These are phyloP conservation scores for Colletotrichum liaoningense DNA, from an alignment of 2,329 filamentous ascomycete species.

Conservation along the genomic window DNA sequence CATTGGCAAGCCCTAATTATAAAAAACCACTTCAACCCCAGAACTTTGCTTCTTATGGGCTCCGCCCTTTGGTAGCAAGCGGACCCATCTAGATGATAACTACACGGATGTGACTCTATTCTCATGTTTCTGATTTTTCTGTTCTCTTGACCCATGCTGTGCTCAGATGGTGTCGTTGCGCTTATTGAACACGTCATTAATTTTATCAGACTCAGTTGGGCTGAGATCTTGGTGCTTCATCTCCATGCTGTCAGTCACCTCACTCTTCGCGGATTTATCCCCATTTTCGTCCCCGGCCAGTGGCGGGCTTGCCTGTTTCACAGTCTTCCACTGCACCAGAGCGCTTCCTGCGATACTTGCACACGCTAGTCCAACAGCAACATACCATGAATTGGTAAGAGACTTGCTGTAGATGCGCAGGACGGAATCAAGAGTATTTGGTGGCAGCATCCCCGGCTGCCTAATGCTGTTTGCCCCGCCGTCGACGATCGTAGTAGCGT, in stretches of 20 bases:
- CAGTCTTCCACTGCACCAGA: constrained; percentile 17
- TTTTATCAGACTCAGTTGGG: not conserved
- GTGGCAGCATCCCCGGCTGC: not conserved
- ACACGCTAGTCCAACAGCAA: constrained; percentile 2
- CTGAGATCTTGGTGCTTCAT: constrained; percentile 19
- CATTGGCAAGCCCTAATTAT: too few species aligned
- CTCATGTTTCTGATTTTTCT: too few species aligned
- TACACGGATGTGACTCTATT: too few species aligned
- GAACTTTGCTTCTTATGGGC: too few species aligned
- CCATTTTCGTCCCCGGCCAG: not conserved
- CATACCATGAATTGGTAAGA: constrained; percentile 19
- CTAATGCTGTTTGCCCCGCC: constrained; percentile 20
- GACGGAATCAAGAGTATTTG: not conserved
- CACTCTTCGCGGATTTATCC: not conserved
- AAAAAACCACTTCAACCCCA: too few species aligned
- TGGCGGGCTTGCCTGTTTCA: not conserved
- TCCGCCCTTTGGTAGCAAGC: too few species aligned
- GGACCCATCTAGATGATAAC: too few species aligned
- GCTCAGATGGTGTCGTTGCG: not conserved
- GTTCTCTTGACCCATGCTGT: too few species aligned
- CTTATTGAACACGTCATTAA: constrained; percentile 6
- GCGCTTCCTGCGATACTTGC: constrained; percentile 14
- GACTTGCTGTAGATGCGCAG: constrained; percentile 13
- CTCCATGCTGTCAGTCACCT: not conserved
- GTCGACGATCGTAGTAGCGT: constrained; percentile 11